Evolutionary conservation across 179 eudicot genomes (phyloP), one percentile per base, ranked within the genome.

Genomic region (Beta corolliflora): DNA sequence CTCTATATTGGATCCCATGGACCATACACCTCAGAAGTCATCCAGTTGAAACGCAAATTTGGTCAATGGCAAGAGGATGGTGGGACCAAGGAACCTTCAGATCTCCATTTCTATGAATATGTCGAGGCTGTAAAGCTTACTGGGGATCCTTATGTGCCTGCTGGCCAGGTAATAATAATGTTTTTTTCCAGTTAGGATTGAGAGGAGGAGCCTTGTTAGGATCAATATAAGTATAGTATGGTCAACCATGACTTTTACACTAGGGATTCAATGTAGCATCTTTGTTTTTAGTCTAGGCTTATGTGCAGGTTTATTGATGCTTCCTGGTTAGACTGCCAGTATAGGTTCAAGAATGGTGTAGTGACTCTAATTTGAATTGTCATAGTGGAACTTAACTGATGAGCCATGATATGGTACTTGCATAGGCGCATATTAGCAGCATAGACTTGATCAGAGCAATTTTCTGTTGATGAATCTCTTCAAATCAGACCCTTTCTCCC

Each of bases 131-230:
- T 94, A 71, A 97, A 94, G 87, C 81, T 97, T 79, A 94, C 98
- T 77, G 99, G 99, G 79, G 98, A 97, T 91, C 92, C 95, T 84
- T 88, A 92, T 89, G 97, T 93, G 69, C 99, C 99, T 79, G 98
- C 98, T 80, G 99, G 99, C 74, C 91, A 93, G 98, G 99, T 97
- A 88, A 82, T 72, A 36, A 36, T 36, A 36, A 36, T 36, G 41
- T 55, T 12, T n/a, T n/a, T 55, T 55, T 55, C 15, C 59, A 55
- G 59, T 55, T 55, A 55, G 14, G 14, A 55, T 55, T 55, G 16
- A 14, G 14, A 19, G 55, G 55, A 52, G 55, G 55, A 52, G 55
- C 55, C 55, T 52, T 52, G 12, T 52, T 11, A 52, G 1, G 9
- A 52, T 52, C 29, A 25, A 25, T 25, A n/a, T n/a, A n/a, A n/a